Evolutionary conservation across 495 filamentous ascomycete genomes (phyloP), one percentile per base, ranked within the genome.

Genomic region (Letharia columbiana): DNA sequence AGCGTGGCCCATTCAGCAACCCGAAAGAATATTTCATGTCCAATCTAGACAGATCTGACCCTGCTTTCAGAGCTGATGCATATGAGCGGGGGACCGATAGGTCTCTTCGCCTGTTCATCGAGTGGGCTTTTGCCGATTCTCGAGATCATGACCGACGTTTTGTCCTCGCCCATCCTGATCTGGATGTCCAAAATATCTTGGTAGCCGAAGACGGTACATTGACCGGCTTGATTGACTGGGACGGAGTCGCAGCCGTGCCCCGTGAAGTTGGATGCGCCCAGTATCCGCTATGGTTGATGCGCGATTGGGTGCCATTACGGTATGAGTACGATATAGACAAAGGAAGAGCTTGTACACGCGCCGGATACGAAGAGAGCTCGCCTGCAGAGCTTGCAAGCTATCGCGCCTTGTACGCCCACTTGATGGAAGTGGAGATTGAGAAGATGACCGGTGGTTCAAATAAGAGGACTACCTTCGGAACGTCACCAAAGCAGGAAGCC

Each of bases 201-300:
- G 71, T 81, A 35, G 75, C 82, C 62, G 70, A 76, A 20, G 68
- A 76, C 0, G 78, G 68, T 58, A 75, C 79, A 50, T 80, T 71
- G n/a, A 68, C 63, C 5, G 78, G 73, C 7, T 66, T 80, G 52
- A 76, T 81, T n/a, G 80, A 80, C 64, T 80, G 78, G 79, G 79
- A 81, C 58, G 67, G 69, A 15, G 72, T 70, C 33, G 33, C 23
- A 18, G 52, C 45, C 2, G 17, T 69, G 6, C 76, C 78, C 41
- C 73, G 71, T 18, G 68, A 56, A 33, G 39, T 80, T 4, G 73
- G 73, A 3, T 69, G 70, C 63, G 65, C 66, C 15, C 35, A 65
- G 33, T 72, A 73, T 64, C 75, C 76, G 1, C 58, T 69, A 5
- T 79, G 74, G 71, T 70, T 79, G 39, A 74, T 69, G 13, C 63